Evolutionary conservation across 768 basidiomycete species (phyloP), one percentile per base, ranked within the genome.

Genomic region (Amanita phalloides): DNA sequence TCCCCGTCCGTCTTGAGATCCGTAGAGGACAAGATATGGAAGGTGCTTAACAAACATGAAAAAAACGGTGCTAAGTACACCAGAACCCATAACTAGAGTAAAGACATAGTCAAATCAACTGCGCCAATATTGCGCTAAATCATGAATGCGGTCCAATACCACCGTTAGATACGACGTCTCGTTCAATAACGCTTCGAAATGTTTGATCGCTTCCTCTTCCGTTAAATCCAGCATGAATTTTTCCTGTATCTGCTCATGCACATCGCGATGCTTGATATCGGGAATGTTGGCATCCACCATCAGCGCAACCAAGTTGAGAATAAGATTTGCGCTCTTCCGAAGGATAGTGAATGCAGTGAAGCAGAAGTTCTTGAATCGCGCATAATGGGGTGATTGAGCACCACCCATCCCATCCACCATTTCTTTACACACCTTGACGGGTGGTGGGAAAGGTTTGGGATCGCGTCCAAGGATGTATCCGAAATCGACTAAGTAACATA

Each of bases 391-490:
- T 5, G 93, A 95, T 60, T 88, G 81, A 1, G 90, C 84, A 9
- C 96, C 95, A n/a, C 96, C 96, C 93, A 99, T 95, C 9, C 90
- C 95, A 63, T 99, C 96, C 0, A 98, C 91, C 96, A 98, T 99
- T 64, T 98, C 96, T 62, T 95, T 94, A 68, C 94, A 97, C 37
- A 99, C 89, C 65, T 99, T 99, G 57, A 98, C 94, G 10, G 93
- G 90, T 5, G 96, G 96, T 2, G 96, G 94, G 63, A 94, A 95
- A 0, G 93, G 91, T 61, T 99, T 98, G 0, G 96, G 96, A 63
- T 98, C 96, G 2, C 93, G 84, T 2, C 96, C 96, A 11, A 98
- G 77, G 59, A 98, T 98, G 66, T 97, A 99, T 2, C 96, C 95
- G 61, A 98, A 99, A 64, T 98, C 96, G 55, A 98, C 96, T 95